These are phyloP conservation scores for Plantago ovata DNA, from an alignment of 257 asterid genomes.

Conservation along the genomic window DNA sequence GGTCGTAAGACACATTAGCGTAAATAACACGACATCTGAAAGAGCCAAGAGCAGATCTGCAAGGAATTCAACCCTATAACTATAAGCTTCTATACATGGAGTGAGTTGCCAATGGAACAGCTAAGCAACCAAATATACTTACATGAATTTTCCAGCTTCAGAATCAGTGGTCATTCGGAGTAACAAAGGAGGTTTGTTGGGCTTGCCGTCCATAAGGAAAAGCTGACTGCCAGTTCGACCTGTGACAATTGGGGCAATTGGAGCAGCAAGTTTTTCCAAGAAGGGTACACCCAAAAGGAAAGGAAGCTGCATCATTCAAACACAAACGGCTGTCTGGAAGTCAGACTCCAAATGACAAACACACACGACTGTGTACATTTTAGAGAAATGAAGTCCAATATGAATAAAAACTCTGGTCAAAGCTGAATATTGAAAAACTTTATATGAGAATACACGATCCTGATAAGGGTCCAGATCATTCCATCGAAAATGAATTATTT, in stretches of 20 bases:
- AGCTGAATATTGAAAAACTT: too few species aligned
- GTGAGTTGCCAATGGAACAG: conserved; percentile 10
- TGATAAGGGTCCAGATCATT: too few species aligned
- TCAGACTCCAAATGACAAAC: conserved; percentile 22
- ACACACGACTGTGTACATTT: neutral
- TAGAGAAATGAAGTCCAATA: too few species aligned
- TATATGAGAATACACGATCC: too few species aligned
- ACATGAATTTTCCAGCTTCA: conserved; percentile 77
- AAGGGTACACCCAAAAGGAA: conserved; percentile 77
- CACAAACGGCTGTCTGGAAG: conserved; percentile 52
- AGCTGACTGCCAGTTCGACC: conserved; percentile 75
- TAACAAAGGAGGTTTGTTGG: conserved; percentile 73
- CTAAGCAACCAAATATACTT: conserved; percentile 26
- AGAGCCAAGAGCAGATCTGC: conserved; percentile 85
- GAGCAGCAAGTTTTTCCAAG: conserved; percentile 89
- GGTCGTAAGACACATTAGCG: conserved; percentile 90
- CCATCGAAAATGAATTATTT: neutral
- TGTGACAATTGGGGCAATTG: conserved; percentile 69
- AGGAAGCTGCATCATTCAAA: conserved; percentile 69
- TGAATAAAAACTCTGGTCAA: too few species aligned
- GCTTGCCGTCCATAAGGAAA: conserved; percentile 70
- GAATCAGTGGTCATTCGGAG: conserved; percentile 79
- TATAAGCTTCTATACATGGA: conserved; percentile 18
- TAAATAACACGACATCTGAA: conserved; percentile 72
- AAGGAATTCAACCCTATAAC: conserved; percentile 21